Evolutionary conservation across 2,329 filamentous ascomycete species (phyloP).

Genomic region (Juglanconis sp.): DNA sequence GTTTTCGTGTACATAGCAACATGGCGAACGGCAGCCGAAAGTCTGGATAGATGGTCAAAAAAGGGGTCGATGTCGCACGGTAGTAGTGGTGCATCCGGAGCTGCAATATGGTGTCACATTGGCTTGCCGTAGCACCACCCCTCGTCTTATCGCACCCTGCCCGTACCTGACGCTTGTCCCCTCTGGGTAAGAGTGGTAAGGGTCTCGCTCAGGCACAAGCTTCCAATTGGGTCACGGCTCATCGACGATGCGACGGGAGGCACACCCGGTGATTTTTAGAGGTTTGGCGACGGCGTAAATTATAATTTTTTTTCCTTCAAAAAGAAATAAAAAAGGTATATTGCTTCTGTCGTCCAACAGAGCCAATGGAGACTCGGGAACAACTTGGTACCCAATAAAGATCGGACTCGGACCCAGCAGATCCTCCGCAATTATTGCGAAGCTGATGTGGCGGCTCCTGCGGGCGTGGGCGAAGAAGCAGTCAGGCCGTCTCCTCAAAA

Average conservation of each 20-base stretch:
- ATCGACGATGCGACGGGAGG: neutral
- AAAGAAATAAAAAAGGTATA: no score
- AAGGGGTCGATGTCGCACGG: neutral
- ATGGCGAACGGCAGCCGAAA: neutral
- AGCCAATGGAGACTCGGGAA: neutral
- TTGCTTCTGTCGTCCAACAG: no score
- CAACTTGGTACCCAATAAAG: neutral
- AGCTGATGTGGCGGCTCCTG: neutral
- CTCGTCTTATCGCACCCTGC: neutral
- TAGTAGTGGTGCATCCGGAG: neutral
- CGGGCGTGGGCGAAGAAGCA: no score
- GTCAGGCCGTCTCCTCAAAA: no score
- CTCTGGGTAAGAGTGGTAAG: neutral
- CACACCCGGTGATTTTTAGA: no score
- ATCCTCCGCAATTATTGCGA: neutral
- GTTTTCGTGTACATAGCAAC: no score
- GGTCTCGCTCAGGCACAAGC: slow-evolving; percentile 12
- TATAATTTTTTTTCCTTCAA: no score
- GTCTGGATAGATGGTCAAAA: neutral
- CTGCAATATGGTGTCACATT: neutral
- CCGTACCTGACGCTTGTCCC: slow-evolving; percentile 9
- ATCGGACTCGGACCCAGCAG: neutral
- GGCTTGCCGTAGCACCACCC: slow-evolving; percentile 1
- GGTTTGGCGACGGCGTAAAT: no score
- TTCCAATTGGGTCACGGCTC: slow-evolving; percentile 17